Evolutionary conservation across 2,329 filamentous ascomycete species (phyloP).

Genomic region (Helotiales sp.): DNA sequence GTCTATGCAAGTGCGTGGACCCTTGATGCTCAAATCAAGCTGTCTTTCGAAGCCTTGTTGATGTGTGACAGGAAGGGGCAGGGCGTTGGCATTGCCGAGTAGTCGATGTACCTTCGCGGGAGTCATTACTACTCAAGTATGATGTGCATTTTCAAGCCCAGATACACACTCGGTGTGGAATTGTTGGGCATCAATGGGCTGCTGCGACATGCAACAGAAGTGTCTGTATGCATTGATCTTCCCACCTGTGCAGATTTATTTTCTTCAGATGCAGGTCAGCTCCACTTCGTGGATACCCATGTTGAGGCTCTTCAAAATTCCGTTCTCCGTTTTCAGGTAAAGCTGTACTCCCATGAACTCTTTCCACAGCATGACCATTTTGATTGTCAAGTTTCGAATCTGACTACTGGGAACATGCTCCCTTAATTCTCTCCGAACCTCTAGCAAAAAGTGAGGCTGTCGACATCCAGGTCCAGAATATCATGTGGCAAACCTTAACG

Average conservation of each 20-base stretch:
- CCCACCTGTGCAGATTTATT: neutral
- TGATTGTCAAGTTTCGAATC: neutral
- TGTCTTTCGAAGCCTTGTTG: neutral
- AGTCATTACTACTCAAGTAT: no score
- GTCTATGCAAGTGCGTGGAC: neutral
- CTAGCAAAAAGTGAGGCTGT: neutral
- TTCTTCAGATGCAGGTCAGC: neutral
- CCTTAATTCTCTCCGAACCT: neutral
- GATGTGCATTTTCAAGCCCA: neutral
- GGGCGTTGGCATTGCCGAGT: neutral
- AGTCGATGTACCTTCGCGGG: no score
- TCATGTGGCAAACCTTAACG: neutral
- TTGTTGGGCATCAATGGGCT: constrained; percentile 1
- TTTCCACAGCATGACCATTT: neutral
- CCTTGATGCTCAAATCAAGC: neutral
- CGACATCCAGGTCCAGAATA: neutral
- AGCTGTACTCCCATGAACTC: neutral
- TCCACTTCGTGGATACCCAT: neutral
- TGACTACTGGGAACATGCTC: neutral
- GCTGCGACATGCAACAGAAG: neutral
- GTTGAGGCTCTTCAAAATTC: neutral
- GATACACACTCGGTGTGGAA: neutral
- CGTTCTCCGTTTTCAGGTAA: neutral
- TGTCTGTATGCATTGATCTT: neutral
- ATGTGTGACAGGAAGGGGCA: neutral